Evolutionary conservation across 805 yeast species (phyloP), one percentile per base, ranked within the genome.

Genomic region (Metschnikowia gelsemii): DNA sequence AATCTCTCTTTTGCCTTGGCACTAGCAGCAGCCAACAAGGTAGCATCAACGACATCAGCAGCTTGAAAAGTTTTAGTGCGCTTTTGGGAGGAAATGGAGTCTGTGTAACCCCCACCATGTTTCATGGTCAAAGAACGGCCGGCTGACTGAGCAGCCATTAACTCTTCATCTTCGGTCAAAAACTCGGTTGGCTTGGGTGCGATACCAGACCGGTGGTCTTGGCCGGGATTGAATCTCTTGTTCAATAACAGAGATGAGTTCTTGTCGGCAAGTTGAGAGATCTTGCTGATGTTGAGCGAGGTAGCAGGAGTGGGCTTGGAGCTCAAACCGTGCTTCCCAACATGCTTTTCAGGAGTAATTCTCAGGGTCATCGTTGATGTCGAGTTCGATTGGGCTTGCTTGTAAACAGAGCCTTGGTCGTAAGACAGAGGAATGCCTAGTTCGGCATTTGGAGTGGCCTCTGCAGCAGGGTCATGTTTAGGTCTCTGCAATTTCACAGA

Each of bases 131-230:
- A 72, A 0, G 84, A 77, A 12, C 84, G 83, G 19, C 76, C 62
- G 22, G 82, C 84, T 21, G 82, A 82, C 32, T 71, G 69, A 18
- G 78, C 73, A 9, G 84, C 84, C 57, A 72, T 68, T 9, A 57
- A 54, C 41, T 67, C 72, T 35, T 75, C 76, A 21, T 61, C 66
- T 31, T 61, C 73, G 54, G 51, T 63, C 63, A 52, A 62, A 54
- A 42, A 66, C 58, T 55, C 73, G 57, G 46, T 30, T 2, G 50
- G 43, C 29, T 46, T 30, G 52, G 61, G 20, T 38, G 41, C 40
- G 17, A 70, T 44, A 16, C 75, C 75, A n/a, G 67, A 59, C 36
- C 75, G 59, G 53, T 59, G 61, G 52, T 66, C 72, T 39, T 60
- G 61, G 21, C 58, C 64, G 2, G 75, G 75, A 55, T 70, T 69